A percentile compares a stretch with the other conserved stretches of the same genome.
These are phyloP conservation scores for Pyronema domesticum DNA, from an alignment of 495 filamentous ascomycete species.

Conservation along the genomic window DNA sequence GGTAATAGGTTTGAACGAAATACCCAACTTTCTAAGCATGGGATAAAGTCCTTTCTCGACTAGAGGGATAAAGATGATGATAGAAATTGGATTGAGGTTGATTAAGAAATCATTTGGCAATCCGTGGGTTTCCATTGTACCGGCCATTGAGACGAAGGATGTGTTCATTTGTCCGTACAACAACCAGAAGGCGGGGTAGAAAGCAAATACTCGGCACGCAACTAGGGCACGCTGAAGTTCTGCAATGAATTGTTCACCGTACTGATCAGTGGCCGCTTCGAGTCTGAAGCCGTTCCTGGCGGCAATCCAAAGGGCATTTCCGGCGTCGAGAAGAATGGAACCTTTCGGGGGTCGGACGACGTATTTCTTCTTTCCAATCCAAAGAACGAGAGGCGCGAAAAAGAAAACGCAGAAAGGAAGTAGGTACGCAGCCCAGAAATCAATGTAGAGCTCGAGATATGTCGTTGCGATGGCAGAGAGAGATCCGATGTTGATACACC, in stretches of 20 bases:
- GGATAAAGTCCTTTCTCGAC: constrained; percentile 34
- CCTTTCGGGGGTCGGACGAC: constrained; percentile 29
- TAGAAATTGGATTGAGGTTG: constrained; percentile 26
- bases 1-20: constrained; percentile 33
- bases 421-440: constrained; percentile 33
- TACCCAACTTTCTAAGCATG: constrained; percentile 24
- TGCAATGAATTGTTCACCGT: constrained; percentile 40
- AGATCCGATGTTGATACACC: constrained; percentile 32
- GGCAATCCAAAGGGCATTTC: constrained; percentile 34
- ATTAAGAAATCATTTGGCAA: constrained; percentile 36
- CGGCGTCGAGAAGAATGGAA: constrained; percentile 29
- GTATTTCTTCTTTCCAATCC: constrained; percentile 24
- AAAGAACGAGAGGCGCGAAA: constrained; percentile 26
- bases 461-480: constrained; percentile 32
- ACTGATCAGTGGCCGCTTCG: constrained; percentile 35
- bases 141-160: constrained; percentile 36
- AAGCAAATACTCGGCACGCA: constrained; percentile 38
- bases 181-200: constrained; percentile 55
- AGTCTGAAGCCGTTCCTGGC: constrained; percentile 39
- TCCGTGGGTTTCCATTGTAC: constrained; percentile 31
- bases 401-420: constrained; percentile 36
- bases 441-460: constrained; percentile 30
- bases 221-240: constrained; percentile 42
- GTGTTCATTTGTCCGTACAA: constrained; percentile 36
- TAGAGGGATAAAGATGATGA: constrained; percentile 32